These are phyloP conservation scores for Hamamelis virginiana DNA, from an alignment of 164 flowering plant species.

Conservation along the genomic window DNA sequence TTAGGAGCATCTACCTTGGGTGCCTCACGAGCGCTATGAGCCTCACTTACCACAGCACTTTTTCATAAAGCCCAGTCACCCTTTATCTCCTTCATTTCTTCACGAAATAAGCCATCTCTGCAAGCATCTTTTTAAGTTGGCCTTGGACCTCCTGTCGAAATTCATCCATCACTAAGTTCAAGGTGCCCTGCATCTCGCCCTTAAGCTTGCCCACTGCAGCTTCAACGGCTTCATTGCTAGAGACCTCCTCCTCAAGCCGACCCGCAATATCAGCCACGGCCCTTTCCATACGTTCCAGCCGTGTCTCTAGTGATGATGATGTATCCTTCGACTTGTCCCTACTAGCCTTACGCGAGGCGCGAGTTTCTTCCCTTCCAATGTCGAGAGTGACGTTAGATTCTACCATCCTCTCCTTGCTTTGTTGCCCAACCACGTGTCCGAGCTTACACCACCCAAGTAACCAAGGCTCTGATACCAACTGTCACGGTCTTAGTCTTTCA, in stretches of 20 bases:
- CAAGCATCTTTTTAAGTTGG: background rate
- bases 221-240: background rate
- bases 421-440: too few relatives aligned
- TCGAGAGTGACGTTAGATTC: too few relatives aligned
- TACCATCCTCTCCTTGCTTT: too few relatives aligned
- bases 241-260: background rate
- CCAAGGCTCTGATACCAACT: too few relatives aligned
- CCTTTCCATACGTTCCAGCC: background rate
- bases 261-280: background rate
- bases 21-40: background rate
- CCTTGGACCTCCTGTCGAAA: too few relatives aligned
- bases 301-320: background rate
- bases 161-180: too few relatives aligned
- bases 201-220: too few relatives aligned
- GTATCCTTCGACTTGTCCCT: background rate
- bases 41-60: background rate
- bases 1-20: background rate
- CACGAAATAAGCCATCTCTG: background rate
- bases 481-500: too few relatives aligned
- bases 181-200: too few relatives aligned
- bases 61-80: background rate
- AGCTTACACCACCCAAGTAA: too few relatives aligned
- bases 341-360: too few relatives aligned
- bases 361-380: background rate
- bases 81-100: background rate